Evolutionary conservation across 495 filamentous ascomycete species (phyloP).

Genomic region (Rhizodiscina lignyota): DNA sequence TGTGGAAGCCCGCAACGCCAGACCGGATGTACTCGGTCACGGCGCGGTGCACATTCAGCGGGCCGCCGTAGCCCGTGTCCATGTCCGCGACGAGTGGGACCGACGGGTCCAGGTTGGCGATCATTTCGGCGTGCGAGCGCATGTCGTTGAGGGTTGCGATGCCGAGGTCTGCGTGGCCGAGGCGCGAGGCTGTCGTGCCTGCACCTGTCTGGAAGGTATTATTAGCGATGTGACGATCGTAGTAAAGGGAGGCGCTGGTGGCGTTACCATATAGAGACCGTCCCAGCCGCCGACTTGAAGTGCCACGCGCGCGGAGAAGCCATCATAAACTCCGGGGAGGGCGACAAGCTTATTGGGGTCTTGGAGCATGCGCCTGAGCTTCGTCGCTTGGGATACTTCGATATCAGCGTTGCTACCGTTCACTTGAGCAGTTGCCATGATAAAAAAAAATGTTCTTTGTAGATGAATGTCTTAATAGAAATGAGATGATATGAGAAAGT

Average conservation of each 20-base stretch:
- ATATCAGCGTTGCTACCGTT: no score
- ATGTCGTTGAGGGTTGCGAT: conserved; percentile 41
- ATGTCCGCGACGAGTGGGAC: conserved; percentile 41
- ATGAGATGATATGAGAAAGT: no score
- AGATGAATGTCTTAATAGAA: no score
- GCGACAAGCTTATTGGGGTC: conserved; percentile 10
- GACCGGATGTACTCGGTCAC: conserved; percentile 11
- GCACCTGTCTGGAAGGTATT: conserved; percentile 41
- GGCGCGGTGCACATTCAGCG: conserved; percentile 11
- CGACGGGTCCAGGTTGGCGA: conserved; percentile 36
- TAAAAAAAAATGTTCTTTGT: no score
- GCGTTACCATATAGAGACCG: conserved; percentile 43
- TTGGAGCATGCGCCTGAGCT: not conserved
- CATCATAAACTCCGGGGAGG: conserved; percentile 46
- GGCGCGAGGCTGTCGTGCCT: conserved; percentile 38
- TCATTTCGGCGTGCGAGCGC: conserved; percentile 42
- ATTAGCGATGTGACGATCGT: no score
- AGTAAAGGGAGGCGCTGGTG: no score
- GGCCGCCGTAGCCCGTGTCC: conserved; percentile 18
- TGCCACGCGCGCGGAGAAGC: conserved; percentile 41
- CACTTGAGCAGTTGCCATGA: no score
- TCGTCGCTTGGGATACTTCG: not conserved
- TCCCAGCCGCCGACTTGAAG: conserved; percentile 40
- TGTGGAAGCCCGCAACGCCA: conserved; percentile 16
- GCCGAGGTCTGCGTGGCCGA: conserved; percentile 43